phyloP scores from a whole-genome alignment of 225 moss, liverwort and hornwort species.

The Marchantia paleacea region DNA sequence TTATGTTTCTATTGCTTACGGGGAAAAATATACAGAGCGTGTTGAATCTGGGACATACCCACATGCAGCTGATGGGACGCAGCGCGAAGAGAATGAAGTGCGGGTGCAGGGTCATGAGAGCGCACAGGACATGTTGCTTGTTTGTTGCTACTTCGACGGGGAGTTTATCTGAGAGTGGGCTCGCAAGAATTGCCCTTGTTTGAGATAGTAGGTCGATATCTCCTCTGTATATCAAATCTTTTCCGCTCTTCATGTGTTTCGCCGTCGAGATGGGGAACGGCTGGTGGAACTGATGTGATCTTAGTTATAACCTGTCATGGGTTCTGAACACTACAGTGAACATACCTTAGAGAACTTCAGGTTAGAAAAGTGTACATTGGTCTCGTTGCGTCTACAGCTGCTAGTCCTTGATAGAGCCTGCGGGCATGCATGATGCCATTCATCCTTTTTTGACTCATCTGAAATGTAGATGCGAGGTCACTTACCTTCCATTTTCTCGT shows the following conservation, averaged over 20 bases:
- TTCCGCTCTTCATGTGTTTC: conserved; percentile 11
- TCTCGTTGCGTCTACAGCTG: conserved; percentile 1
- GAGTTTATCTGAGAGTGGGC: background rate
- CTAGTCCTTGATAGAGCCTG: background rate
- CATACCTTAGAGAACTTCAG: conserved; percentile 3
- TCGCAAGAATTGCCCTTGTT: background rate
- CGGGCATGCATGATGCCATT: background rate
- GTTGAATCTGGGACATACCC: conserved; percentile 3
- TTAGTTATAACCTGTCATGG: background rate
- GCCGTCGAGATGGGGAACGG: background rate
- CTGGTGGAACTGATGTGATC: conserved; percentile 6
- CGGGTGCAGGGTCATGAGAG: conserved; percentile 8
- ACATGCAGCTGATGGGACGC: background rate
- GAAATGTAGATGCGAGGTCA: conserved; percentile 5
- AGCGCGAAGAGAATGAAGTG: background rate
- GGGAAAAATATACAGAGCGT: background rate
- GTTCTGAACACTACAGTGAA: background rate
- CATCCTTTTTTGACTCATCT: conserved; percentile 10
- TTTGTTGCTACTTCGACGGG: background rate
- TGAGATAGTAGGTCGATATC: conserved; percentile 12
- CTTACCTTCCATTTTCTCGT: background rate
- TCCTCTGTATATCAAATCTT: background rate
- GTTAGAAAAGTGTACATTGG: conserved; percentile 12
- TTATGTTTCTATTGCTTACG: background rate
- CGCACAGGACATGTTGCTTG: background rate